A percentile compares a stretch with the other conserved stretches of the same genome.
Evolutionary conservation across 768 basidiomycete genomes (phyloP).

Genomic region (Fistulinella prunicolor): DNA sequence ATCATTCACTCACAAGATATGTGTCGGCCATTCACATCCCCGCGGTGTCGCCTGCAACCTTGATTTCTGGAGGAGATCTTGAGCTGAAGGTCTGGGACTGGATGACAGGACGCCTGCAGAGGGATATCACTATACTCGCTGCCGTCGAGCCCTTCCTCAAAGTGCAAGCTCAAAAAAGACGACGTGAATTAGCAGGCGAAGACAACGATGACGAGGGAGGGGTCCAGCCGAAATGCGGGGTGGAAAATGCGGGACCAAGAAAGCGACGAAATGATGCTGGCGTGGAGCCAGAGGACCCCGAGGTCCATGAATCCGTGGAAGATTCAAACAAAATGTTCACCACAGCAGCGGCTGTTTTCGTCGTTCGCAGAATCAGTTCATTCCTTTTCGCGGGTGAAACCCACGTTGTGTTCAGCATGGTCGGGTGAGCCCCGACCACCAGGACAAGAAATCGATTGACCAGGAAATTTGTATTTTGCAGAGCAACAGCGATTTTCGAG

Average conservation of each 20-base stretch:
- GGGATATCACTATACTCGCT: conserved; percentile 50
- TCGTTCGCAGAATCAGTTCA: conserved; percentile 55
- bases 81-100: conserved; percentile 78
- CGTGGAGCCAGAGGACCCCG: conserved; percentile 22
- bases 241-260: conserved; percentile 18
- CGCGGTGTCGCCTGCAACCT: conserved; percentile 35
- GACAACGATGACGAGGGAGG: conserved; percentile 23
- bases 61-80: conserved; percentile 87
- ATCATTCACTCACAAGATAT: conserved; percentile 50
- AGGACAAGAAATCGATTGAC: not conserved
- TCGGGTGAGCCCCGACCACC: conserved; percentile 54
- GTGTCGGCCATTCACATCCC: conserved; percentile 82
- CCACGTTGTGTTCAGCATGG: conserved; percentile 61
- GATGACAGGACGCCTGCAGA: conserved; percentile 55
- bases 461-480: conserved; percentile 26
- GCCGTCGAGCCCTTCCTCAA: conserved; percentile 47
- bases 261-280: conserved; percentile 18
- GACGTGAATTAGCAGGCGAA: conserved; percentile 28
- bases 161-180: conserved; percentile 33
- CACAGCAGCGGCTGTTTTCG: conserved; percentile 44
- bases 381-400: conserved; percentile 35
- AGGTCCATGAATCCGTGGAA: not conserved
- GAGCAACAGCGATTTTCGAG: conserved; percentile 67
- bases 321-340: conserved; percentile 18
- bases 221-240: conserved; percentile 13